phyloP scores from a whole-genome alignment of 1,284 basidiomycete genomes.

The Lentinus polychrous region DNA sequence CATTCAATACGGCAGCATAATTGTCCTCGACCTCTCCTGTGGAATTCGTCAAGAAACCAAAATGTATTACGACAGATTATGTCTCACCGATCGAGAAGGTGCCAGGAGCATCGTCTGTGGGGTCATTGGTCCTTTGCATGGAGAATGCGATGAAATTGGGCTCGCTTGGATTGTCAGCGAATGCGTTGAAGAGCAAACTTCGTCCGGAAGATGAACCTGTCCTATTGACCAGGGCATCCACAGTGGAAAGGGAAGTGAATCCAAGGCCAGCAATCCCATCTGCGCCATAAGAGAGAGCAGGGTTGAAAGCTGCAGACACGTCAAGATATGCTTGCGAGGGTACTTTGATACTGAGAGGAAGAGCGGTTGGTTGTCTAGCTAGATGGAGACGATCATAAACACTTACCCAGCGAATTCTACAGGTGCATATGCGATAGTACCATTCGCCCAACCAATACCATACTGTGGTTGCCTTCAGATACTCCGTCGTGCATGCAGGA shows the following conservation, averaged over 20 bases:
- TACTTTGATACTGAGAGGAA: constrained; percentile 46
- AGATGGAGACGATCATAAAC: background rate
- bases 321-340: constrained; percentile 64
- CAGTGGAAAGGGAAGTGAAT: constrained; percentile 64
- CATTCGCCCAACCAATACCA: constrained; percentile 70
- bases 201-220: constrained; percentile 54
- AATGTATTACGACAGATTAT: background rate
- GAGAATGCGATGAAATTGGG: constrained; percentile 76
- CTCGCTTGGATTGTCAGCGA: constrained; percentile 55
- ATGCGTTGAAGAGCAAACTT: constrained; percentile 68
- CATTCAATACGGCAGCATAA: constrained; percentile 51
- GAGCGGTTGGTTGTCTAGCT: constrained; percentile 3
- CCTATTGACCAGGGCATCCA: constrained; percentile 53
- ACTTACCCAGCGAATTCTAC: constrained; percentile 64
- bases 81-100: constrained; percentile 59
- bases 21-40: constrained; percentile 58
- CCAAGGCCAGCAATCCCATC: constrained; percentile 73
- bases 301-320: constrained; percentile 52
- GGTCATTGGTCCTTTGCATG: constrained; percentile 50
- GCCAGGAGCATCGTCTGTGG: constrained; percentile 48
- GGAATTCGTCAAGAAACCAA: background rate
- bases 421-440: constrained; percentile 51
- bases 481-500: background rate
- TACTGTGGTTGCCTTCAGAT: constrained; percentile 43
- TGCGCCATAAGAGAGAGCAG: constrained; percentile 65